These are phyloP conservation scores for Sugiyamaella smithiae DNA, from an alignment of 805 yeast genomes.

Conservation along the genomic window DNA sequence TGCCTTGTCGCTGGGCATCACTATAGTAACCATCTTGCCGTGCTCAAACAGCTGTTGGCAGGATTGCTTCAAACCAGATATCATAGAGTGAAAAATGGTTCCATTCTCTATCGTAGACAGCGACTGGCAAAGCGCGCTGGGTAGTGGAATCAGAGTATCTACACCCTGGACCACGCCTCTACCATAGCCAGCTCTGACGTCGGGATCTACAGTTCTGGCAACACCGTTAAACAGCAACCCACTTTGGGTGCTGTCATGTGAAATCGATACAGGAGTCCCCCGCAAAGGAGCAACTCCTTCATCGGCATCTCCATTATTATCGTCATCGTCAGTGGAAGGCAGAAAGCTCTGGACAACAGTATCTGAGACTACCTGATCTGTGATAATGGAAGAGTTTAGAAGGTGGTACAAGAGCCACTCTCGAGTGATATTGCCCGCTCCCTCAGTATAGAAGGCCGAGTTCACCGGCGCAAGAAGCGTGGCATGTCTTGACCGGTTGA, in stretches of 20 bases:
- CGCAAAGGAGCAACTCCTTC: neutral
- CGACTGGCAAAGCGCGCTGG: slow-evolving; percentile 14
- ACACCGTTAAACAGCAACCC: slow-evolving; percentile 12
- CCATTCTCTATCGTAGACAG: slow-evolving; percentile 11
- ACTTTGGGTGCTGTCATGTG: neutral
- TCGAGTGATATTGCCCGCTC: slow-evolving; percentile 18
- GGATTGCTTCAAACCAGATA: slow-evolving; percentile 12
- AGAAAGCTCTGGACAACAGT: slow-evolving; percentile 15
- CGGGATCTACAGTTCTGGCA: slow-evolving; percentile 53
- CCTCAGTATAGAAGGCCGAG: slow-evolving; percentile 55
- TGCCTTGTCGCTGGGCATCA: slow-evolving; percentile 46
- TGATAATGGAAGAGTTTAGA: slow-evolving; percentile 34
- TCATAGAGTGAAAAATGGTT: slow-evolving; percentile 7
- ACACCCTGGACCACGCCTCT: slow-evolving; percentile 67
- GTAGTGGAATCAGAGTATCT: slow-evolving; percentile 40
- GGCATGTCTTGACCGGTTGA: slow-evolving; percentile 58
- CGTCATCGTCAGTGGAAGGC: slow-evolving; percentile 10
- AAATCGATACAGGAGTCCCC: slow-evolving; percentile 6
- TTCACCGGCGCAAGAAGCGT: slow-evolving; percentile 82
- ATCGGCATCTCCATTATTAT: neutral
- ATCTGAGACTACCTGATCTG: slow-evolving; percentile 27
- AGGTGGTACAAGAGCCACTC: slow-evolving; percentile 33
- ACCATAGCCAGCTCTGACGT: slow-evolving; percentile 58
- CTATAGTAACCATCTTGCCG: slow-evolving; percentile 40
- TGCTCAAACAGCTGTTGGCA: slow-evolving; percentile 6